Base-by-base conservation (phyloP, 2,329 filamentous ascomycete species). In the Zymoseptoria ardabiliae region DNA sequence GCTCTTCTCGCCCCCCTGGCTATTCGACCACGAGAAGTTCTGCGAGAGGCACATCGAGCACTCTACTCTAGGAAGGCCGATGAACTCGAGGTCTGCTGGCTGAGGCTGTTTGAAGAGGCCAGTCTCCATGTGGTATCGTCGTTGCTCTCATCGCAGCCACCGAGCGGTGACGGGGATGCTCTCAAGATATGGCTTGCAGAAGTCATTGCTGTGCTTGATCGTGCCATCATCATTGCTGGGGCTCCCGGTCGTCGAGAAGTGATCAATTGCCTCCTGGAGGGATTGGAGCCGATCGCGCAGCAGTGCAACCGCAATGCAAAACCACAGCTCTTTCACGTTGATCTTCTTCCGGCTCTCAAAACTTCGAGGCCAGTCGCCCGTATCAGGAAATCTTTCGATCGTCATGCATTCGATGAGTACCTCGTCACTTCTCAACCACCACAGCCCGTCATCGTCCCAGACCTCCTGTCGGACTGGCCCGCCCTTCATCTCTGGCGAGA, bases 401-500 rank as follows among this genome's bases (percentile, higher is more conserved):
- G 72, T 9, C 59, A 66, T 11, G 58, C 56, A 0, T 75, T 74
- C 22, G 69, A 74, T 51, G 17, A 55, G 6, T 69, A 71, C 45
- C 59, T 73, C 10, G 59, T 66, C 52, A 22, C 60, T 8, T 49
- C 22, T 10, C 63, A 56, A 9, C 64, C 57, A 17, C 22, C 28
- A 13, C 20, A 28, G 8, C 91, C 93, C 0, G 65, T 95, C 3
- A 79, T 97, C 9, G 85, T 97, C 50, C 83, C 82, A 0, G 81
- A 82, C 55, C 76, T 86, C 1, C 79, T 89, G 2, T 72, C 80
- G 0, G 75, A 85, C 64, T 97, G 93, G 93, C 91, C 92, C 0
- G 92, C 93, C 0, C 74, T 88, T n/a, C 79, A 80, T 1, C 83
- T 85, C 0, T 99, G 94, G 94, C 79, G 77, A 8, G 83, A 80